Base-by-base conservation (phyloP, 306 rosid genomes). In the Luffa aegyptiaca region DNA sequence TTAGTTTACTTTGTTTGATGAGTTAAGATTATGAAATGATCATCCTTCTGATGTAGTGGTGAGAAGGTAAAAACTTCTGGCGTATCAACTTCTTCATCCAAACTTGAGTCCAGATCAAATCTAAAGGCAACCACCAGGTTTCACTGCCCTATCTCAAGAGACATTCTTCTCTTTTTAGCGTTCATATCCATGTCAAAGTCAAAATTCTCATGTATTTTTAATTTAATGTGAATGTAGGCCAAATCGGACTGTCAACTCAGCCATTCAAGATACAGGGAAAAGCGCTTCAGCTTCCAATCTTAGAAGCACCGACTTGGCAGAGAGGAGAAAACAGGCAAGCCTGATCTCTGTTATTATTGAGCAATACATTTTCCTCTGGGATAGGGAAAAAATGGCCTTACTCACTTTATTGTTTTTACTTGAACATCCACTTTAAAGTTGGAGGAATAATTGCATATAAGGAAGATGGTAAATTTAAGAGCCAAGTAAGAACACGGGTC, bases 301-400 rank as follows among this genome's bases (percentile, higher is more conserved):
- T 71, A 88, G 82, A 81, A 75, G 92, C 62, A 46, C 65, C 35
- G 87, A 83, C 83, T 82, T 92, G 39, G 93, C 91, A 58, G 92
- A 88, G 85, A 83, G 87, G 86, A 88, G 97, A 78, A 92, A 89
- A 85, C 91, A 89, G 97, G 97, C 84, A 85, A 84, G 90, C 49
- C 5, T 2, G 37, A 53, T 8, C 8, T 49, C 68, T 56, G 18
- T 37, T 18, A 39, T 49, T 33, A 55, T 39, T 56, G 44, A 56
- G 61, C 45, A 36, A 17, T 48, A 75, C 53, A 42, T 76, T 42
- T 79, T 65, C 16, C 31, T 76, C 16, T 26, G 14, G 66, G 45
- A 72, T 33, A 31, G 14, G 39, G 8, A 70, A 33, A 56, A 59
- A 63, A 26, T 58, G 75, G 57, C 79, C 63, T n/a, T n/a, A 72